phyloP scores from a whole-genome alignment of 208 protist genomes.

The Trypanosoma congolense region DNA sequence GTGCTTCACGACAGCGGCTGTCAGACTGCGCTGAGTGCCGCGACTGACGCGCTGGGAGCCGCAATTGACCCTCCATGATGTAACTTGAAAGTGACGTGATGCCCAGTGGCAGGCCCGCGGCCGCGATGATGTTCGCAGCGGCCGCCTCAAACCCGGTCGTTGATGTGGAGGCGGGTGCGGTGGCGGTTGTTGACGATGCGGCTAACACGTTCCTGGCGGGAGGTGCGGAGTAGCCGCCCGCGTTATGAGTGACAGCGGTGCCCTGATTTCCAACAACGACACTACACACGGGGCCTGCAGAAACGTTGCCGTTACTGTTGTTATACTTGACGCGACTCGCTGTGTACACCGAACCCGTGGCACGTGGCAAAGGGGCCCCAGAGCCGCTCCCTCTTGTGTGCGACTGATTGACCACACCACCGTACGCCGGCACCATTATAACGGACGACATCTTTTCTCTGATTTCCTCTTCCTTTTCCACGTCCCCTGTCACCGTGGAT shows the following conservation, averaged over 20 bases:
- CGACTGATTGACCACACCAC: not conserved
- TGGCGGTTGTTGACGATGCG: not conserved
- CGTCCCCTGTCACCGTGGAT: not conserved
- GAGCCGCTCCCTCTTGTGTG: not conserved
- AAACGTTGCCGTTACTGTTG: not conserved
- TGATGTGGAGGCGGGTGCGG: not conserved
- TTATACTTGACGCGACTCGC: slow-evolving; percentile 9
- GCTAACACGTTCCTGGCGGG: not conserved
- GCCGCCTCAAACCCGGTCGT: slow-evolving; percentile 42
- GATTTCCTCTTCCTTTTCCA: not conserved
- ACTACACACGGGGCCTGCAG: not conserved
- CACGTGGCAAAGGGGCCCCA: not conserved
- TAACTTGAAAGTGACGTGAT: slow-evolving; percentile 40
- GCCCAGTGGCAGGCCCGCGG: slow-evolving; percentile 54
- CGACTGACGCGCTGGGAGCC: slow-evolving; percentile 3
- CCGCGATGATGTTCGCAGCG: slow-evolving; percentile 50
- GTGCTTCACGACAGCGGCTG: too few relatives aligned
- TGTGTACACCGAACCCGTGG: not conserved
- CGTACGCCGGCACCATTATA: not conserved
- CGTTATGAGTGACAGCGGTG: not conserved
- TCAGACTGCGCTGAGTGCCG: not conserved
- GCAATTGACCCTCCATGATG: slow-evolving; percentile 55
- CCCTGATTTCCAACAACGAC: not conserved
- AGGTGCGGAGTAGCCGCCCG: too few relatives aligned
- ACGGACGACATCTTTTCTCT: not conserved